Percentiles rank a stretch among this genome's conserved stretches.
Conservation (phyloP, 2,329 filamentous ascomycete genomes). For the Epichloe uncinata region DNA sequence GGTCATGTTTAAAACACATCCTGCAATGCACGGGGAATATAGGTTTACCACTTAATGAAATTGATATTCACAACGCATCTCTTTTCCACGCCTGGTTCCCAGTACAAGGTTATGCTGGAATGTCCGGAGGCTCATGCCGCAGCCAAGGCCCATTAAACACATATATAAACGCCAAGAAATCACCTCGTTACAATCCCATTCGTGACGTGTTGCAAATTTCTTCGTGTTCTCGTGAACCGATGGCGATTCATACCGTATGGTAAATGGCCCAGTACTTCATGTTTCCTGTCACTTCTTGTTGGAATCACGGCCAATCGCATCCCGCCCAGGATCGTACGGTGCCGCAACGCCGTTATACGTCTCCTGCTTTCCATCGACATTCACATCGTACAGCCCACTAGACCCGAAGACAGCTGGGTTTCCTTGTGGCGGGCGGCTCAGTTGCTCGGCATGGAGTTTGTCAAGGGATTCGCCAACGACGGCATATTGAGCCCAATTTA, state of each 20-base stretch:
- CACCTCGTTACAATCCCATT: background rate
- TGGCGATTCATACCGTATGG: background rate
- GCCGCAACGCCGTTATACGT: slow-evolving; percentile 39
- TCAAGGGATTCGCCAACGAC: slow-evolving; percentile 70
- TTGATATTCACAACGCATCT: background rate
- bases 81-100: background rate
- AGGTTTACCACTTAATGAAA: too few species aligned
- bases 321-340: slow-evolving; percentile 40
- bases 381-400: slow-evolving; percentile 38
- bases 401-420: slow-evolving; percentile 30
- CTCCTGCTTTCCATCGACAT: slow-evolving; percentile 30
- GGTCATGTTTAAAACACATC: too few species aligned
- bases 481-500: slow-evolving; percentile 93
- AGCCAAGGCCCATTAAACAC: background rate
- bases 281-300: slow-evolving; percentile 16
- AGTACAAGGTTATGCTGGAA: background rate
- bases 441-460: slow-evolving; percentile 71
- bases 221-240: background rate
- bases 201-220: background rate
- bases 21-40: too few species aligned
- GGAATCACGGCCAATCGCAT: slow-evolving; percentile 29
- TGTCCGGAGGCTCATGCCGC: background rate
- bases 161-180: background rate
- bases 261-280: background rate
- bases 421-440: slow-evolving; percentile 46